Evolutionary conservation across 2,329 filamentous ascomycete genomes (phyloP), one percentile per base, ranked within the genome.

Genomic region (Paraphaeosphaeria sporulosa): DNA sequence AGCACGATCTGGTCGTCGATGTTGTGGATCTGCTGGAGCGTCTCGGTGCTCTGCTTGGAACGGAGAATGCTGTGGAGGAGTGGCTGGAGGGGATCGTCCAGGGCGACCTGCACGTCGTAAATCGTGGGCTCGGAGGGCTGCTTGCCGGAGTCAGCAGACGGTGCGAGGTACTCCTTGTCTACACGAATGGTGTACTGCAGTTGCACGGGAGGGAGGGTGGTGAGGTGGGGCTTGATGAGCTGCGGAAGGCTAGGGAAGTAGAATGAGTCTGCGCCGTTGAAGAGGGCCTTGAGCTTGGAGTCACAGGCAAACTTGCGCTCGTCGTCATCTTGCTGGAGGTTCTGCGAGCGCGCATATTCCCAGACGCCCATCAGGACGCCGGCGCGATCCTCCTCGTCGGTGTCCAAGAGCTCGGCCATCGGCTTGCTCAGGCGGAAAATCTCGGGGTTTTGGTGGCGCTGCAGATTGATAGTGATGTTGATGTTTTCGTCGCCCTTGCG

Each of bases 171-270:
- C 60, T 78, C 72, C 63, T 81, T 80, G 76, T 99, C 95, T 43
- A 97, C 91, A 60, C 94, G 92, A 74, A 99, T 95, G 9, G 94
- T 99, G 81, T 97, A 99, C 23, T 89, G 85, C 36, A 99, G 86
- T 71, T 90, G 89, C 72, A 97, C 86, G 0, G 95, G 93, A 6
- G 92, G 88, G 1, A 97, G 85, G 2, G 92, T 88, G 32, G 85
- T 87, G 58, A 97, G 87, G 78, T 98, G 93, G 10, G 86, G 85
- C 54, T 89, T 87, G 63, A 96, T 89, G 68, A 91, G 90, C 55
- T 94, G 91, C 49, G 91, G 89, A 56, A 98, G 87, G 75, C 91
- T 87, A 13, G 95, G 94, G 76, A 99, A 96, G 76, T 89, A 91
- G 69, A 96, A 90, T 49, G 88, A 85, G 54, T 96, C 91, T 73